Evolutionary conservation across 164 flowering plant genomes (phyloP).

Genomic region (Macadamia integrifolia): DNA sequence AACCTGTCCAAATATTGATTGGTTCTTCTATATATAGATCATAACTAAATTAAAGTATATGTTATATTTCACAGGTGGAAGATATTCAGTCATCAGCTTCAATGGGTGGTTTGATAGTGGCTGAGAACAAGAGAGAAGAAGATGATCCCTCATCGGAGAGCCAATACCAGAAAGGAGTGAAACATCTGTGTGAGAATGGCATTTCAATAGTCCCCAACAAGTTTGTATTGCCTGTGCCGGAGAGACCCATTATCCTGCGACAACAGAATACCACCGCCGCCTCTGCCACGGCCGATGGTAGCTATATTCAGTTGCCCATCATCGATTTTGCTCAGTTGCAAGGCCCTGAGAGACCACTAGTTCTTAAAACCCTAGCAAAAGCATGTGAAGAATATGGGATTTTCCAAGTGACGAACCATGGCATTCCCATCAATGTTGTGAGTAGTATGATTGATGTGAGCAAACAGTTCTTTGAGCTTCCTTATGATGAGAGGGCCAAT

Average conservation of each 20-base stretch:
- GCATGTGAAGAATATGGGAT: constrained; percentile 77
- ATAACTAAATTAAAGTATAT: too few species aligned
- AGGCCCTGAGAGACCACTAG: constrained; percentile 44
- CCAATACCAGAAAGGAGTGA: constrained; percentile 67
- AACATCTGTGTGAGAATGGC: constrained; percentile 55
- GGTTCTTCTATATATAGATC: too few species aligned
- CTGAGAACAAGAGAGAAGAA: constrained; percentile 2
- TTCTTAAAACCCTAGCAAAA: constrained; percentile 47
- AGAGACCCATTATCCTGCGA: constrained; percentile 38
- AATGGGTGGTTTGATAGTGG: constrained; percentile 4
- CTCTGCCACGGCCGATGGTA: neutral
- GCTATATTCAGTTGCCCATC: constrained; percentile 42
- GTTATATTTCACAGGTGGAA: too few species aligned
- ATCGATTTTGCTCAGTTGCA: constrained; percentile 65
- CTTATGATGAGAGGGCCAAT: constrained; percentile 61
- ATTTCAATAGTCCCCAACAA: constrained; percentile 54
- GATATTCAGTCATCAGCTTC: too few species aligned
- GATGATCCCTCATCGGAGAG: constrained; percentile 12
- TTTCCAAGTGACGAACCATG: constrained; percentile 84
- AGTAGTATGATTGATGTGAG: constrained; percentile 43
- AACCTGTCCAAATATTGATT: too few species aligned
- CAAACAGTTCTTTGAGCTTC: constrained; percentile 61
- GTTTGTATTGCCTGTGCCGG: constrained; percentile 58
- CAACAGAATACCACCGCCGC: neutral
- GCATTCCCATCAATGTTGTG: constrained; percentile 39